Evolutionary conservation across 2,329 filamentous ascomycete species (phyloP), one percentile per base, ranked within the genome.

Genomic region (Apiospora pterosperma): DNA sequence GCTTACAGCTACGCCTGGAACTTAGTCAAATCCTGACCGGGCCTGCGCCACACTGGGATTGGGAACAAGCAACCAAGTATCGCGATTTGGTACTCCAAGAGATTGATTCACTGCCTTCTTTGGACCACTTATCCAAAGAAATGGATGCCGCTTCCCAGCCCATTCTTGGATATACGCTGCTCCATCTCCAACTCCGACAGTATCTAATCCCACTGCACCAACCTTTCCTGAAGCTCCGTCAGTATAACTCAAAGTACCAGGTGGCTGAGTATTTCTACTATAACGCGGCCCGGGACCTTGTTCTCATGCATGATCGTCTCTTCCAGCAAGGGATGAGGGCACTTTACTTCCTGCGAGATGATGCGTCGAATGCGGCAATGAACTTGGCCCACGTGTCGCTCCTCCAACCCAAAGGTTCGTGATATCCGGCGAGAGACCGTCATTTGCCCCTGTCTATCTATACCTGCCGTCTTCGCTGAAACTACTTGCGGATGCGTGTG

Each of bases 211-310:
- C 85, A 1, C 77, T 89, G 7, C 85, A 88, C 70, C 85, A 88
- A 67, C 85, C 85, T 1, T 88, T 85, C 71, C 78, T 89, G 36
- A 86, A 86, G 70, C 80, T 87, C 62, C 82, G 85, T 68, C 85
- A 85, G 75, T 79, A 81, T 66, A 86, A 87, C 74, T 85, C 85
- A 64, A 86, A 86, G 68, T 88, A 87, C 71, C 86, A 88, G 69
- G 85, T 86, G 70, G 87, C 86, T 1, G 86, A 88, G 68, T 85
- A 87, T 65, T 83, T 88, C 59, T 88, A 88, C 78, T 88, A 88
- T 75, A 88, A 86, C 63, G 85, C 85, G 0, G 85, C 86, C 1
- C 81, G 86, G 38, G 86, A 88, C 67, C 85, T 88, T 69, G 84
- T 88, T 1, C 77, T 88, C n/a, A 79, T 88, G 67, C 84, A 88